Conservation (phyloP, 257 asterid species). For the Echites panduratus region DNA sequence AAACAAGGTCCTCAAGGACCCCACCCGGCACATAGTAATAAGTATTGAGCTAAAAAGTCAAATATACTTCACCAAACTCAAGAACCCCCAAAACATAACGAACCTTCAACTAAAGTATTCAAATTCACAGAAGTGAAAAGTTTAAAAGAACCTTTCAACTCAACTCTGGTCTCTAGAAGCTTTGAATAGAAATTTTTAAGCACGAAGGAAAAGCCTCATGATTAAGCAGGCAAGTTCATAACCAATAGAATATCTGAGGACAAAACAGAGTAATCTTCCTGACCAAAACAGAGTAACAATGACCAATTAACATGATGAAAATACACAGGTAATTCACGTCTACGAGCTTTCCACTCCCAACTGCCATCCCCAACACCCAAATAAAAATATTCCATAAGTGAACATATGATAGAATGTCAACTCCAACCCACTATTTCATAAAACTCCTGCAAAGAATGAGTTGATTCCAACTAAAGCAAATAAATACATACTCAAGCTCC, state of each 20-base stretch:
- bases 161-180: not conserved
- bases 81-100: not conserved
- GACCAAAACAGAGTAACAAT: not conserved
- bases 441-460: not conserved
- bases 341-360: not conserved
- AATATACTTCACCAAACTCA: not conserved
- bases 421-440: not conserved
- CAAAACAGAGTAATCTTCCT: not conserved
- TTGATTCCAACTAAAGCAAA: not conserved
- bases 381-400: not conserved
- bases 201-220: too few relatives aligned
- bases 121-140: not conserved
- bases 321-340: not conserved
- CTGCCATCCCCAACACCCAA: too few relatives aligned
- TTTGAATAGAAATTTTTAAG: not conserved
- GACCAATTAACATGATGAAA: not conserved
- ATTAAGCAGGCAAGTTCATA: not conserved
- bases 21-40: not conserved
- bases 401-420: not conserved
- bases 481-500: not conserved
- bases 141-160: not conserved
- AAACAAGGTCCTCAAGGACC: not conserved
- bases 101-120: not conserved
- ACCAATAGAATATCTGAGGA: not conserved
- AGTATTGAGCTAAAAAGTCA: not conserved